phyloP scores from a whole-genome alignment of 805 yeast genomes.

The Lipomyces sp. region DNA sequence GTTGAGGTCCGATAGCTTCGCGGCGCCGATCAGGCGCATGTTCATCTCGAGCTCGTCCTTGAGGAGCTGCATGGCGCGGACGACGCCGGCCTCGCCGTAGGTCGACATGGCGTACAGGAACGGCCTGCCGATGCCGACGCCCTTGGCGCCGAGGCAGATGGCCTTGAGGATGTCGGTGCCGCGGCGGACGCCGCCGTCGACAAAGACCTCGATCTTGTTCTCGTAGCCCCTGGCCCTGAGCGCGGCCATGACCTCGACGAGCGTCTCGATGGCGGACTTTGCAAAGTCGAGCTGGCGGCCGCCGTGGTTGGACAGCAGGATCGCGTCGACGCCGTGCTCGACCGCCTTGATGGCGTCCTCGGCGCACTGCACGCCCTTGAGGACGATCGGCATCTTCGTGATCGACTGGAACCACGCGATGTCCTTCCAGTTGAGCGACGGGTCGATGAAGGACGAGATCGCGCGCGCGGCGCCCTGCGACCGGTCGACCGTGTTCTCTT shows the following conservation, averaged over 20 bases:
- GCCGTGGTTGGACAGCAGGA: constrained; percentile 86
- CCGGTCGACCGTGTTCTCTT: constrained; percentile 52
- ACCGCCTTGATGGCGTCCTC: constrained; percentile 76
- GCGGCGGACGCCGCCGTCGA: constrained; percentile 77
- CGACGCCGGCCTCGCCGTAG: constrained; percentile 74
- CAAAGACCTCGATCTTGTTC: constrained; percentile 56
- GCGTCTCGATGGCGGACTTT: constrained; percentile 65
- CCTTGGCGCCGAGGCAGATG: constrained; percentile 70
- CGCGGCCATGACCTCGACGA: constrained; percentile 66
- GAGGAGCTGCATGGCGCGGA: constrained; percentile 60
- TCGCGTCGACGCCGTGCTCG: constrained; percentile 68
- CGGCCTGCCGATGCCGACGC: constrained; percentile 73
- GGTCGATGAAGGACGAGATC: constrained; percentile 78
- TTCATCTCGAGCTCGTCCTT: constrained; percentile 70
- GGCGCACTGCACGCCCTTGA: constrained; percentile 81
- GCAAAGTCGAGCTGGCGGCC: constrained; percentile 85
- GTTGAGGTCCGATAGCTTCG: constrained; percentile 55
- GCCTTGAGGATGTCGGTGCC: constrained; percentile 79
- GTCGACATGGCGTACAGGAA: constrained; percentile 74
- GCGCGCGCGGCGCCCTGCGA: constrained; percentile 84
- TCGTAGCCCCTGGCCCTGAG: constrained; percentile 35
- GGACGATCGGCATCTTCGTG: constrained; percentile 63
- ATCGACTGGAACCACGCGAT: constrained; percentile 52
- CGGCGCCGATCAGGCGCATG: constrained; percentile 77
- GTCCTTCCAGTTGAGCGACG: constrained; percentile 63